Evolutionary conservation across 2,329 filamentous ascomycete genomes (phyloP), one percentile per base, ranked within the genome.

Genomic region (Biscogniauxia marginata): DNA sequence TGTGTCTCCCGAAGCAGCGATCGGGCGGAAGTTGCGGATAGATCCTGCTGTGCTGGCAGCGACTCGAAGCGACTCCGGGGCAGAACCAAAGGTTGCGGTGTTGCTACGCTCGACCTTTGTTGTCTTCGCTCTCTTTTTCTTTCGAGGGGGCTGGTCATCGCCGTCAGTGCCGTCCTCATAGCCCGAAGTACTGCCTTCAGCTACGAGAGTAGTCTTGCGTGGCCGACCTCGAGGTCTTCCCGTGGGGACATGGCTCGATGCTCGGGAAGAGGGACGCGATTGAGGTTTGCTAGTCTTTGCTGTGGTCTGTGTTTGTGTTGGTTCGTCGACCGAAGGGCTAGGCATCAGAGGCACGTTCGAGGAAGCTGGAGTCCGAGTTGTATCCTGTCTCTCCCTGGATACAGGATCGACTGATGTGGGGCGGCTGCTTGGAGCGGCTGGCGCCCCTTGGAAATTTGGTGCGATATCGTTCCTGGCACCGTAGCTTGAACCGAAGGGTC

Each of bases 41-140:
- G 93, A 96, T 45, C 91, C 91, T 46, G 93, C 89, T 16, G 90
- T 96, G 70, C 91, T 96, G 48, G 93, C 93, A 58, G 90, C 88
- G n/a, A 96, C 91, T 49, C 93, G 84, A 22, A 98, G 78, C 3
- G 91, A 96, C 49, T 95, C 91, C 8, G 86, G 84, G 24, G 86
- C 86, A 43, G 84, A 81, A 51, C 88, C 89, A 65, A 97, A 89
- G 20, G 84, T 85, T 59, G 81, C 84, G 63, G 84, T 88, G 50
- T 87, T 86, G n/a, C 85, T 85, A 75, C 86, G 88, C 60, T 89
- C 85, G 11, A 87, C 84, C 68, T 88, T 84, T 19, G 85, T 91
- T 21, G 88, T 84, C 68, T 91, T 95, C 30, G 87, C 92, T 66
- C 93, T 84, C 74, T 96, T 97, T 66, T 86, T 89, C 60, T 21